Percentiles rank a stretch among this genome's conserved stretches.
Evolutionary conservation across 83 land plant species (phyloP).

Genomic region (Isoetes engelmannii): DNA sequence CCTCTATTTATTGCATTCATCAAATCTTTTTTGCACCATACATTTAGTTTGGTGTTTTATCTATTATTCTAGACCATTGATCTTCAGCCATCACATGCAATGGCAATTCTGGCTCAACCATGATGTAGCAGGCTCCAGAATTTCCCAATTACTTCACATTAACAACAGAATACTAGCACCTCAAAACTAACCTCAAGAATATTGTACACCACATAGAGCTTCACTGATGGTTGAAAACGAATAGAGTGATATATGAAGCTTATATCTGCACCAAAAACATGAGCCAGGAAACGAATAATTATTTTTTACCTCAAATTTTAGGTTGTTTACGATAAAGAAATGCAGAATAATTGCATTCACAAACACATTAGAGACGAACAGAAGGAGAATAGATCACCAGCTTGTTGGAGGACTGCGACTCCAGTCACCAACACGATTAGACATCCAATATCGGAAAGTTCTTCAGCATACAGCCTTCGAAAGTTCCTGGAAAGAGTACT

Average conservation of each 20-base stretch:
- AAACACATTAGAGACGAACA: no score
- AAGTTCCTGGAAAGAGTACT: constrained; percentile 74
- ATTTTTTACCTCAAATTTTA: neutral
- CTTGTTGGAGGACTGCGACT: constrained; percentile 60
- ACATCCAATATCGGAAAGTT: constrained; percentile 73
- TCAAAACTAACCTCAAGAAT: constrained; percentile 72
- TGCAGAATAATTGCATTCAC: no score
- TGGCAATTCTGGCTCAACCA: no score
- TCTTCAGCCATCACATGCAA: no score
- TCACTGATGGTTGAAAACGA: constrained; percentile 89
- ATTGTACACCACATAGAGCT: constrained; percentile 94
- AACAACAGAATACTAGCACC: neutral
- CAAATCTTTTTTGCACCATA: no score
- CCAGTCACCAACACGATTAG: constrained; percentile 65
- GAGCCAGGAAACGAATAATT: neutral
- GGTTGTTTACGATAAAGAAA: no score
- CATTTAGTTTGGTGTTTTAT: no score
- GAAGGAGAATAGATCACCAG: constrained; percentile 39
- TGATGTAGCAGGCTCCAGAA: no score
- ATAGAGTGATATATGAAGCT: constrained; percentile 94
- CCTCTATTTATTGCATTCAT: no score
- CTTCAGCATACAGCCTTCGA: constrained; percentile 62
- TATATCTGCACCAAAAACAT: constrained; percentile 55
- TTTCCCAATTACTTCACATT: no score
- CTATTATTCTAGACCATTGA: no score